Evolutionary conservation across 257 asterid species (phyloP).

Genomic region (Rhazya stricta): DNA sequence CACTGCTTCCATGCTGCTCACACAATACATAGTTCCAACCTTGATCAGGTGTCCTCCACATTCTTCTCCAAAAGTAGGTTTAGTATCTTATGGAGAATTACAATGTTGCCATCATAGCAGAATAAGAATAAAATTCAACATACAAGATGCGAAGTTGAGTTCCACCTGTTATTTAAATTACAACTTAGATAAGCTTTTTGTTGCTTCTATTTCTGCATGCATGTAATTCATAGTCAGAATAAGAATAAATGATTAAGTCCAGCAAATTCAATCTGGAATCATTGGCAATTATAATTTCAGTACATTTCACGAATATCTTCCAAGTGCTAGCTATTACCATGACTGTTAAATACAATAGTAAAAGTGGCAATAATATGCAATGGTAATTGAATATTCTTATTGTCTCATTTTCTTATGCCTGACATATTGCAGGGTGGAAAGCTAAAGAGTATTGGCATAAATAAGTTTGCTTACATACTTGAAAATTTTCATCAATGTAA

Average conservation of each 20-base stretch:
- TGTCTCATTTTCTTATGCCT: not conserved
- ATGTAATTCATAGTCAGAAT: not conserved
- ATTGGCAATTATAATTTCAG: not conserved
- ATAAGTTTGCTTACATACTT: constrained; percentile 38
- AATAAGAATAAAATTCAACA: not conserved
- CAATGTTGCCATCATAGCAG: not conserved
- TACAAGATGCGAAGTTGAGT: not conserved
- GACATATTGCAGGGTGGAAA: constrained; percentile 32
- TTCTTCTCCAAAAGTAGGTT: not conserved
- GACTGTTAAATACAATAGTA: not conserved
- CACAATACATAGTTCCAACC: constrained; percentile 21
- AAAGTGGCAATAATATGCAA: not conserved
- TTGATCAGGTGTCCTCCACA: constrained; percentile 45
- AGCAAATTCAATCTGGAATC: not conserved
- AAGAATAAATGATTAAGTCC: not conserved
- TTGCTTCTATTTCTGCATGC: not conserved
- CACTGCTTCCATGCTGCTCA: constrained; percentile 15
- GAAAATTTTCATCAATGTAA: constrained; percentile 31
- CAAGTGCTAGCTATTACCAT: not conserved
- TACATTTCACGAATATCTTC: not conserved
- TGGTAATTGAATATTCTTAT: not conserved
- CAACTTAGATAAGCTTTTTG: not conserved
- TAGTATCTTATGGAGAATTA: not conserved
- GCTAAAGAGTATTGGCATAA: constrained; percentile 28
- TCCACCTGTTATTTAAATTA: not conserved